Conservation (phyloP, 2,329 filamentous ascomycete species). For the Phialophora verrucosa region DNA sequence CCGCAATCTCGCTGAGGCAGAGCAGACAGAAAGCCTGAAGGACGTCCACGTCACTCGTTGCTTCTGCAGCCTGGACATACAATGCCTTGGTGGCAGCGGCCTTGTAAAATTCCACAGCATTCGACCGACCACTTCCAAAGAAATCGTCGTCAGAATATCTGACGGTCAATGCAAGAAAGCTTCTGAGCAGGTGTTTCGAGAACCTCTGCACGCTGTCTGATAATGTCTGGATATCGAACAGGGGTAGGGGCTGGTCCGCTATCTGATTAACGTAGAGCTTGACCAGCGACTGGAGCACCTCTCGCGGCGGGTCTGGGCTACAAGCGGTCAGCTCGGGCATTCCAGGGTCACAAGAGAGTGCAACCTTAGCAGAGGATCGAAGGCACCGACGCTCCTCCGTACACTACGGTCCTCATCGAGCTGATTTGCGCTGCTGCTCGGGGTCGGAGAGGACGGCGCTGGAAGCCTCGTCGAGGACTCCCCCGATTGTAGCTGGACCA, state of each 20-base stretch:
- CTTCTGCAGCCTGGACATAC: slow-evolving; percentile 25
- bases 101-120: slow-evolving; percentile 43
- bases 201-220: slow-evolving; percentile 44
- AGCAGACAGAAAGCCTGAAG: slow-evolving; percentile 35
- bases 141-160: slow-evolving; percentile 49
- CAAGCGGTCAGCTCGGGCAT: slow-evolving; percentile 32
- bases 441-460: slow-evolving; percentile 20
- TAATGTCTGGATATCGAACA: slow-evolving; percentile 47
- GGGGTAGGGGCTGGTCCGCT: slow-evolving; percentile 57
- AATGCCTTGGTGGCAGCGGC: slow-evolving; percentile 43
- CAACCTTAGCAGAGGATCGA: slow-evolving; percentile 21
- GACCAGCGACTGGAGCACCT: slow-evolving; percentile 48
- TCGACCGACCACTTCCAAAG: slow-evolving; percentile 36
- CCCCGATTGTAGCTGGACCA: slow-evolving; percentile 27
- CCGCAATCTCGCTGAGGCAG: slow-evolving; percentile 31
- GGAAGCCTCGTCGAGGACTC: slow-evolving; percentile 25
- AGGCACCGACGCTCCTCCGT: background rate
- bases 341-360: background rate
- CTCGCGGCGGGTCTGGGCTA: slow-evolving; percentile 47
- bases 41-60: slow-evolving; percentile 18
- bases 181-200: slow-evolving; percentile 46
- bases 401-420: background rate
- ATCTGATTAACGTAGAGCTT: slow-evolving; percentile 56
- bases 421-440: slow-evolving; percentile 3
- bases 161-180: slow-evolving; percentile 51